These are phyloP conservation scores for Fusarium virguliforme DNA, from an alignment of 2,329 filamentous ascomycete genomes.

Conservation along the genomic window DNA sequence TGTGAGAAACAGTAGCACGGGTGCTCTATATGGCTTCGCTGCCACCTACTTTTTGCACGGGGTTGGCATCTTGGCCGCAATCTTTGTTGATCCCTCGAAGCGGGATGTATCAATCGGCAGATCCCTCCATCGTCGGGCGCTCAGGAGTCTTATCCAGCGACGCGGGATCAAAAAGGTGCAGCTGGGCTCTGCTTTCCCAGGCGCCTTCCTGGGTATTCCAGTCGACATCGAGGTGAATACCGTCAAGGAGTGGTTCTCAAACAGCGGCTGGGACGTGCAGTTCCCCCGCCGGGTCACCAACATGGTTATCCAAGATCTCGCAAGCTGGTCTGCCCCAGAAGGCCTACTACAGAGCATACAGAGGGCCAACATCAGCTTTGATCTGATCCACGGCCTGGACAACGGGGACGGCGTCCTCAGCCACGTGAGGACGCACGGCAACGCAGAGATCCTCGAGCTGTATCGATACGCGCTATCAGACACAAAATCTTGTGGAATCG, in stretches of 20 bases:
- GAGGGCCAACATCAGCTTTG: slow-evolving; percentile 82
- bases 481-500: slow-evolving; percentile 82
- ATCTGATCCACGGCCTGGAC: slow-evolving; percentile 85
- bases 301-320: slow-evolving; percentile 81
- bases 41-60: slow-evolving; percentile 85
- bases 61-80: slow-evolving; percentile 83
- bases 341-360: slow-evolving; percentile 82
- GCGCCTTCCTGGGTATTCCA: slow-evolving; percentile 89
- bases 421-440: slow-evolving; percentile 81
- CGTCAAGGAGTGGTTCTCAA: slow-evolving; percentile 86
- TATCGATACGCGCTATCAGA: slow-evolving; percentile 84
- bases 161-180: slow-evolving; percentile 84
- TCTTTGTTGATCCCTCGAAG: slow-evolving; percentile 91
- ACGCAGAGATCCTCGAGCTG: slow-evolving; percentile 84
- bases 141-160: slow-evolving; percentile 80
- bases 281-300: slow-evolving; percentile 73
- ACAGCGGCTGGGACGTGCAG: slow-evolving; percentile 86
- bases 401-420: slow-evolving; percentile 81
- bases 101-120: slow-evolving; percentile 92
- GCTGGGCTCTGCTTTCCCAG: slow-evolving; percentile 84
- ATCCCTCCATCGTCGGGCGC: slow-evolving; percentile 88
- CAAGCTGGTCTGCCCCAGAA: slow-evolving; percentile 81
- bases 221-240: slow-evolving; percentile 64
- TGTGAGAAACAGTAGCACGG: slow-evolving; percentile 93
- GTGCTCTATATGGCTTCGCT: slow-evolving; percentile 92